These are phyloP conservation scores for Curvularia lunata DNA, from an alignment of 2,329 filamentous ascomycete genomes.

Conservation along the genomic window DNA sequence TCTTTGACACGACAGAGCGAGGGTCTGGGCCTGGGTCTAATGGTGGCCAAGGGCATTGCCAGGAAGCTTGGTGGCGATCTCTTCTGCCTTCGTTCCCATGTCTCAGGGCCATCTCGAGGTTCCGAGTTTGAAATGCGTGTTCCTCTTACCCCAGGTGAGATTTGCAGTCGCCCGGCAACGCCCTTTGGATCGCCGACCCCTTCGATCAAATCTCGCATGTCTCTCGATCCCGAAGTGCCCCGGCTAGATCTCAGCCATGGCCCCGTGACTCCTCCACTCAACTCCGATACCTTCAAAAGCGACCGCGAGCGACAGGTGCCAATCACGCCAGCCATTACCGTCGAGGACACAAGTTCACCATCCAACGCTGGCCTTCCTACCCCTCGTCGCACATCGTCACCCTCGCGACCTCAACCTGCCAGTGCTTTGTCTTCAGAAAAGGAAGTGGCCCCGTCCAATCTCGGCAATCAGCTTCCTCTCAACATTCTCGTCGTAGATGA, in stretches of 20 bases:
- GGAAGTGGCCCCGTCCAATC: slow-evolving; percentile 29
- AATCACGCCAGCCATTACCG: slow-evolving; percentile 19
- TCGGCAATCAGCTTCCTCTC: slow-evolving; percentile 67
- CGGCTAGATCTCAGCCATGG: slow-evolving; percentile 24
- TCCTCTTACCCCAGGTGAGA: slow-evolving; percentile 62
- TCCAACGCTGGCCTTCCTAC: slow-evolving; percentile 33
- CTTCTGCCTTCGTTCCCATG: slow-evolving; percentile 67
- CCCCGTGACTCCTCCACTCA: slow-evolving; percentile 39
- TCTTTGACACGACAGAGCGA: slow-evolving; percentile 71
- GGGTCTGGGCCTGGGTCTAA: slow-evolving; percentile 70
- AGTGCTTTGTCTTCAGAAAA: slow-evolving; percentile 34
- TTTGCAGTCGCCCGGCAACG: slow-evolving; percentile 57
- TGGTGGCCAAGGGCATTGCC: slow-evolving; percentile 75
- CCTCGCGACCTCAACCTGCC: slow-evolving; percentile 27
- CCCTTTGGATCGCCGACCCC: slow-evolving; percentile 57
- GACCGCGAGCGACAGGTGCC: slow-evolving; percentile 20
- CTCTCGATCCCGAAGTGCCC: slow-evolving; percentile 37
- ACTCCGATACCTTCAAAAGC: slow-evolving; percentile 30
- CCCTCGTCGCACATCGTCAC: slow-evolving; percentile 39
- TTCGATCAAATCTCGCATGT: slow-evolving; percentile 39
- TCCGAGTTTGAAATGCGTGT: slow-evolving; percentile 73
- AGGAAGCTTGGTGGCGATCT: slow-evolving; percentile 73
- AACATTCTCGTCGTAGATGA: slow-evolving; percentile 75
- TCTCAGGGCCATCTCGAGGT: slow-evolving; percentile 65
- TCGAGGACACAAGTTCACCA: slow-evolving; percentile 17